Base-by-base conservation (phyloP, 2,329 filamentous ascomycete genomes). In the Catunica adiposa region DNA sequence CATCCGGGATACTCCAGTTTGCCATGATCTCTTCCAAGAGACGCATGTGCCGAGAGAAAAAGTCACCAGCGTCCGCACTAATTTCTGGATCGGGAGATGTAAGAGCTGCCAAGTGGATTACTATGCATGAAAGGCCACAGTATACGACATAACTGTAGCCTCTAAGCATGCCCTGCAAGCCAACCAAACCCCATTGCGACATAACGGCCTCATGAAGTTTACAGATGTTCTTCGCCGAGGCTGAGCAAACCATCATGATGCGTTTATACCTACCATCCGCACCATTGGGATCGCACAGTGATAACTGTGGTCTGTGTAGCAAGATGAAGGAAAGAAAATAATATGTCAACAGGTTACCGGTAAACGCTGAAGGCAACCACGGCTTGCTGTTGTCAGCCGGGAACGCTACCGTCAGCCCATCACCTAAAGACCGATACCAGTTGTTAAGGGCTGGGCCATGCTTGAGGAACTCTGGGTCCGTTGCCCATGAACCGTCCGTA, bases 101-200 rank as follows among this genome's bases (percentile, higher is more conserved):
- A 59, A 96, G 83, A 3, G 89, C 89, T 61, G 95, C 90, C 69
- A 97, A 69, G 68, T 97, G 89, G 55, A 97, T 77, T 69, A 96
- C 89, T 23, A 90, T 89, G 71, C 89, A 95, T 0, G 88, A 92
- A 48, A 97, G 71, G 25, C 95, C 81, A 56, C 83, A 82, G 64
- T 97, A 97, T n/a, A 97, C 88, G 4, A 87, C 88, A 64, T 95
- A 97, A 68, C 89, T 95, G 66, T 94, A 89, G 40, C 90, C 90
- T 61, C 90, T 79, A 64, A 90, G 84, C 90, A 96, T 96, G 69
- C 84, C 94, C 62, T 92, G 76, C 15, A 97, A 73, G 0, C 89
- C 90, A 15, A 78, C 78, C 59, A 95, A 71, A 2, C 89, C 87
- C 66, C 83, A 94, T 0, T 79, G 77, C 55, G 83, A 77, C 58